A percentile compares a stretch with the other conserved stretches of the same genome.
phyloP scores from a whole-genome alignment of 2,329 filamentous ascomycete genomes.

The Penicillium janthinellum region DNA sequence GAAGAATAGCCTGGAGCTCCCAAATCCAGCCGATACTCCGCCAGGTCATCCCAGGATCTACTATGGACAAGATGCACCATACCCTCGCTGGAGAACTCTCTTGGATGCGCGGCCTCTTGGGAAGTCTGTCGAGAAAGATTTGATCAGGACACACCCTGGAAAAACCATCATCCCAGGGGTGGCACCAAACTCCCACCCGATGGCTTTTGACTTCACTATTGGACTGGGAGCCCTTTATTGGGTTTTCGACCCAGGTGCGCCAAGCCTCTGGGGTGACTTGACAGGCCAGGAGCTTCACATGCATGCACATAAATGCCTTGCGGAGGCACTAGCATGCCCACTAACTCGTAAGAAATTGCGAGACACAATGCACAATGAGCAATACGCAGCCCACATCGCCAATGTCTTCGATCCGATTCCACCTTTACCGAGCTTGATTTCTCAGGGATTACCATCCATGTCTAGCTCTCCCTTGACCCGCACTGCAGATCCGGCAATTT shows the following conservation, averaged over 20 bases:
- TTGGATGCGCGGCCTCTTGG: not conserved
- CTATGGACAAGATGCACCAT: slow-evolving; percentile 15
- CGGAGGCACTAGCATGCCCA: slow-evolving; percentile 15
- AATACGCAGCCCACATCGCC: slow-evolving; percentile 5
- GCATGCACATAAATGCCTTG: slow-evolving; percentile 23
- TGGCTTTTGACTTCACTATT: slow-evolving; percentile 6
- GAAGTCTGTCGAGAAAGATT: not conserved
- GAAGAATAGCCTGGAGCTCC: not conserved
- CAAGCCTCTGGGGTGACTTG: slow-evolving; percentile 8
- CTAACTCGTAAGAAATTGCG: slow-evolving; percentile 19
- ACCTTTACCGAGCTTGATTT: not conserved
- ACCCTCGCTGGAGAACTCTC: slow-evolving; percentile 17
- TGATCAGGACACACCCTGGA: slow-evolving; percentile 12
- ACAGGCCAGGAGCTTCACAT: not conserved
- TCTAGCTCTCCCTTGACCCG: not conserved
- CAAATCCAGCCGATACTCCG: not conserved
- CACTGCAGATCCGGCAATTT: not conserved
- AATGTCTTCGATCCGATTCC: slow-evolving; percentile 28
- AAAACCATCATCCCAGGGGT: slow-evolving; percentile 11
- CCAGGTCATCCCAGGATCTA: slow-evolving; percentile 5
- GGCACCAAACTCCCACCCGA: not conserved
- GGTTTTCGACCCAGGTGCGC: slow-evolving; percentile 26
- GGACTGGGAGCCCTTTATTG: slow-evolving; percentile 17
- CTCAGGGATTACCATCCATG: not conserved
- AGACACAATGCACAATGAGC: not conserved